Conservation (phyloP, 148 eudicot species). For the Rhododendron ferrugineum region DNA sequence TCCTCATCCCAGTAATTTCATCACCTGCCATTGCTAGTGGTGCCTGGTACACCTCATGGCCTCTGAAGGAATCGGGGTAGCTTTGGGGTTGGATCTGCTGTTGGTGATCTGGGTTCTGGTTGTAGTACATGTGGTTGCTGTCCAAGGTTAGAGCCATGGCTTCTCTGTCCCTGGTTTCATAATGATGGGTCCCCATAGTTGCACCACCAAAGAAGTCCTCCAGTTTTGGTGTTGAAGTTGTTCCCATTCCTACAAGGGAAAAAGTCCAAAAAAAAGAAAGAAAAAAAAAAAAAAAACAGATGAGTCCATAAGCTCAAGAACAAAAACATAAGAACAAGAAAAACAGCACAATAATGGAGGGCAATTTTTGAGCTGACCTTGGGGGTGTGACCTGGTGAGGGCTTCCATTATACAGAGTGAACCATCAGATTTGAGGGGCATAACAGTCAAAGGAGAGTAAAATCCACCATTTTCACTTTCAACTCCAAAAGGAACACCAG, state of each 20-base stretch:
- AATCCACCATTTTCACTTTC: slow-evolving; percentile 35
- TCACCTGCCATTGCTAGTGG: slow-evolving; percentile 29
- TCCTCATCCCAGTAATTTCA: slow-evolving; percentile 35
- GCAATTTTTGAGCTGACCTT: slow-evolving; percentile 33
- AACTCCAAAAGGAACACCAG: slow-evolving; percentile 39
- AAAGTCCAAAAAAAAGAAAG: background rate
- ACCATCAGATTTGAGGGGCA: slow-evolving; percentile 94
- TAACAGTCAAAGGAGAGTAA: slow-evolving; percentile 46
- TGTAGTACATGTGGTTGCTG: slow-evolving; percentile 38
- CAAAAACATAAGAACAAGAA: background rate
- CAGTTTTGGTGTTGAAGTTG: slow-evolving; percentile 42
- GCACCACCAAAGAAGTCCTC: slow-evolving; percentile 73
- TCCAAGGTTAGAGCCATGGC: slow-evolving; percentile 28
- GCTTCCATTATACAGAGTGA: slow-evolving; percentile 69
- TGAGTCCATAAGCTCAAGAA: background rate
- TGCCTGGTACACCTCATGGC: slow-evolving; percentile 26
- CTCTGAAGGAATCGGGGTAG: slow-evolving; percentile 25
- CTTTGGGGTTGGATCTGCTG: slow-evolving; percentile 29
- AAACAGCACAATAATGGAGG: background rate
- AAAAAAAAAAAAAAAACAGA: background rate
- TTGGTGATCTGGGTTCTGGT: slow-evolving; percentile 24
- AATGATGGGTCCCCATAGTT: slow-evolving; percentile 44
- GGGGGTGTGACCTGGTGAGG: slow-evolving; percentile 39
- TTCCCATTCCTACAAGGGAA: slow-evolving; percentile 40
- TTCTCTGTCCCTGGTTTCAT: slow-evolving; percentile 23